phyloP scores from a whole-genome alignment of 495 filamentous ascomycete genomes.

The Cladorrhinum samala region DNA sequence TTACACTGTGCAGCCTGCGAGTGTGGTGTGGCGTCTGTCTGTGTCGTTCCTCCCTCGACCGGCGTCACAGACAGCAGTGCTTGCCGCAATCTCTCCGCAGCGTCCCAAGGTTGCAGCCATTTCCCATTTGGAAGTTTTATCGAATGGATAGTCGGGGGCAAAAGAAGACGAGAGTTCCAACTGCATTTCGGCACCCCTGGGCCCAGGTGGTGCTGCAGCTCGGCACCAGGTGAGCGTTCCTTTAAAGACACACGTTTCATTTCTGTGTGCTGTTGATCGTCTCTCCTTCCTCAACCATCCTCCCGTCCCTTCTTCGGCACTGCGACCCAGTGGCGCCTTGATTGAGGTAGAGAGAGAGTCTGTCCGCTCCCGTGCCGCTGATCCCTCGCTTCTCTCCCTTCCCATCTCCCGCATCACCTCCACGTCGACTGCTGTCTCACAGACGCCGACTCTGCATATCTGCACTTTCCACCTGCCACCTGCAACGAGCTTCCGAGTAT shows the following conservation, averaged over 20 bases:
- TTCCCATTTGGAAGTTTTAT: conserved; percentile 2
- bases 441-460: conserved; percentile 2
- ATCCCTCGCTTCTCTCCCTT: conserved; percentile 2
- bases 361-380: background rate
- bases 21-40: background rate
- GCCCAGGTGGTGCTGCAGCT: too few relatives aligned
- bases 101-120: background rate
- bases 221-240: too few relatives aligned
- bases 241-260: conserved; percentile 13
- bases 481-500: too few relatives aligned
- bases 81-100: background rate
- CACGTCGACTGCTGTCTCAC: background rate
- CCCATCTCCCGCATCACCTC: background rate
- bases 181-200: background rate
- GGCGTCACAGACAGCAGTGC: too few relatives aligned
- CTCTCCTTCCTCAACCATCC: conserved; percentile 5
- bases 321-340: conserved; percentile 9
- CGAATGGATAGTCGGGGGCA: too few relatives aligned
- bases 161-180: too few relatives aligned
- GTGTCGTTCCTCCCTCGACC: background rate
- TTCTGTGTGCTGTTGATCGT: conserved; percentile 1
- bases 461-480: background rate
- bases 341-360: too few relatives aligned
- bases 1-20: background rate
- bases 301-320: conserved; percentile 8